Conservation (phyloP, 768 basidiomycete genomes). For the Pleurotus eryngii region DNA sequence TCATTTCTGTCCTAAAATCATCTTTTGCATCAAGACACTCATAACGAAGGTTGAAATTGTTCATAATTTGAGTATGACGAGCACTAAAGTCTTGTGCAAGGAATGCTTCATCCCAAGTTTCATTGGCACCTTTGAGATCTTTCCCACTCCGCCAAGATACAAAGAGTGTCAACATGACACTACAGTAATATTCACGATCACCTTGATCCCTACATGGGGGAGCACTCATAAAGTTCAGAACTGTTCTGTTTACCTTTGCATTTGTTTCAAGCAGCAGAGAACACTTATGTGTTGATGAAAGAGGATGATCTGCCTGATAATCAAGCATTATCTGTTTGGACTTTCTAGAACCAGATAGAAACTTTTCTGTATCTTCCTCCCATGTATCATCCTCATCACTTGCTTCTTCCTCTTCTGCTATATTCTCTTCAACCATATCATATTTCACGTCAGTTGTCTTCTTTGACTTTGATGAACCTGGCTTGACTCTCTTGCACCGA, state of each 20-base stretch:
- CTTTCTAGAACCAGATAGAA: background rate
- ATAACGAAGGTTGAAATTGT: constrained; percentile 21
- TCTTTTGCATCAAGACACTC: constrained; percentile 25
- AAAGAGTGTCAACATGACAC: constrained; percentile 29
- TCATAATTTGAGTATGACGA: constrained; percentile 14
- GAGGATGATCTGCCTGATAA: no score
- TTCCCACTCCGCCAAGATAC: constrained; percentile 26
- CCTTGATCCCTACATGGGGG: constrained; percentile 28
- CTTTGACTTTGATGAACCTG: no score
- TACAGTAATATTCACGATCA: constrained; percentile 29
- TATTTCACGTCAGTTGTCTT: no score
- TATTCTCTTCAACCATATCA: no score
- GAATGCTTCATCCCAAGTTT: constrained; percentile 22
- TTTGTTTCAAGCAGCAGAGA: no score
- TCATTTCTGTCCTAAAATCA: constrained; percentile 18
- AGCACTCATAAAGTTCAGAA: constrained; percentile 28
- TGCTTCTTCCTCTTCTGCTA: no score
- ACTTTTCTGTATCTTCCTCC: background rate
- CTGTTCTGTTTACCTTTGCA: background rate
- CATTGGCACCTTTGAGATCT: constrained; percentile 18
- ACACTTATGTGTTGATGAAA: no score
- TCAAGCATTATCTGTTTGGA: no score
- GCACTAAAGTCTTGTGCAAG: constrained; percentile 6
- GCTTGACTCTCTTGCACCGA: background rate
- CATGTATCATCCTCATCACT: background rate